A percentile compares a stretch with the other conserved stretches of the same genome.
Evolutionary conservation across 768 basidiomycete genomes (phyloP).

Genomic region (Tylopilus sp.): DNA sequence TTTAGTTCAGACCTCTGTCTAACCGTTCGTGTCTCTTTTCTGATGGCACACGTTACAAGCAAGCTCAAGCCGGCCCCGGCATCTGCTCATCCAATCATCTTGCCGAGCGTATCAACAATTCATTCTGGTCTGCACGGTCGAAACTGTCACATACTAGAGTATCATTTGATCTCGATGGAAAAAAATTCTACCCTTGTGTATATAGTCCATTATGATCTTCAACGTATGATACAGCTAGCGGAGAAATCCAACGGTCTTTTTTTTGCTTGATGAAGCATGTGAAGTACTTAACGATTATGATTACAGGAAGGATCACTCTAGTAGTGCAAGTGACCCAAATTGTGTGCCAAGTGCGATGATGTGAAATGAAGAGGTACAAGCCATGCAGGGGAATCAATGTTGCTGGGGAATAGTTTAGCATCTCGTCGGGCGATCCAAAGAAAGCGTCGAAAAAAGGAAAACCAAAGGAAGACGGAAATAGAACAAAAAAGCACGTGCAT

Average conservation of each 20-base stretch:
- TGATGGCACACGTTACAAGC: background rate
- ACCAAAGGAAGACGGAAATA: background rate
- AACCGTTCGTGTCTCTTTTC: background rate
- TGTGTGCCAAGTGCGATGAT: constrained; percentile 4
- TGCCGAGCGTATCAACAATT: background rate
- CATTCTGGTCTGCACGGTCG: no score
- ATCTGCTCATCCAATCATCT: background rate
- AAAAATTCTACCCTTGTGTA: background rate
- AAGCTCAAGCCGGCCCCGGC: no score
- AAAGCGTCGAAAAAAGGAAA: background rate
- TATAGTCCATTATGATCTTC: constrained; percentile 18
- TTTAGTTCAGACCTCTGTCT: constrained; percentile 10
- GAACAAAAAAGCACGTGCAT: background rate
- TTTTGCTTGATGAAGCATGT: constrained; percentile 4
- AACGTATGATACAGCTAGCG: constrained; percentile 21
- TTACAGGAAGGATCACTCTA: constrained; percentile 7
- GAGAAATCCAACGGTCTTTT: background rate
- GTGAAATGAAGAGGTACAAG: constrained; percentile 13
- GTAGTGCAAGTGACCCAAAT: background rate
- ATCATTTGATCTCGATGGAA: no score
- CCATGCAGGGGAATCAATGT: constrained; percentile 15
- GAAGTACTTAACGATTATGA: background rate
- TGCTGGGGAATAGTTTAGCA: constrained; percentile 19
- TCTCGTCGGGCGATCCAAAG: constrained; percentile 7
- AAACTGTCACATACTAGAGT: no score